A percentile compares a stretch with the other conserved stretches of the same genome.
phyloP scores from a whole-genome alignment of 1,139 yeast species.

The Yueomyces sp. region DNA sequence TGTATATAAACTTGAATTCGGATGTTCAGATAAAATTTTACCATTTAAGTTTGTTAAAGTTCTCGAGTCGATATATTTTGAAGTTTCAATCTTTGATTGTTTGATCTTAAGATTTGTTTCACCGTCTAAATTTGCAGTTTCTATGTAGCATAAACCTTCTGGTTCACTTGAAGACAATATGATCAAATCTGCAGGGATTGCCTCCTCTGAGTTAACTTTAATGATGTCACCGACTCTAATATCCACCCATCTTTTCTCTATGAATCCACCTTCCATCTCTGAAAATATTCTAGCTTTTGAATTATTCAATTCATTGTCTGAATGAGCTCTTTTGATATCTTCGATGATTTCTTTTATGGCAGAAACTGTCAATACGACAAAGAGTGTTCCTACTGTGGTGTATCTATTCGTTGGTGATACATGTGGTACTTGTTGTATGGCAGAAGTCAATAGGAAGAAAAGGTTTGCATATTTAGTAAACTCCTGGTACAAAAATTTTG shows the following conservation, averaged over 20 bases:
- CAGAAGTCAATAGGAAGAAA: conserved; percentile 84
- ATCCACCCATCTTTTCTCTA: conserved; percentile 67
- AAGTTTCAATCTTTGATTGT: conserved; percentile 73
- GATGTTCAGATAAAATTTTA: conserved; percentile 70
- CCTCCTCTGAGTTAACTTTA: conserved; percentile 72
- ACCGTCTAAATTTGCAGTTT: conserved; percentile 95
- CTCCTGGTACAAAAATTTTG: conserved; percentile 91
- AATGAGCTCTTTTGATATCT: conserved; percentile 77
- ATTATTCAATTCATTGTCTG: conserved; percentile 81
- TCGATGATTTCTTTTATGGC: conserved; percentile 87
- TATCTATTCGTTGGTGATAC: conserved; percentile 94
- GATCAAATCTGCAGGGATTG: conserved; percentile 88
- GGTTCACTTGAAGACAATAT: conserved; percentile 89
- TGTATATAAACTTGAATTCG: conserved; percentile 87
- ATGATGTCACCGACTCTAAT: conserved; percentile 88
- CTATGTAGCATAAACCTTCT: conserved; percentile 93
- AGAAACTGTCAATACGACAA: conserved; percentile 75
- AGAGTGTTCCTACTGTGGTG: conserved; percentile 86
- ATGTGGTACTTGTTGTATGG: conserved; percentile 92
- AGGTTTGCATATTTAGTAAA: conserved; percentile 94
- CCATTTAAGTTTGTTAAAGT: conserved; percentile 45
- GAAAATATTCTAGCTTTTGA: conserved; percentile 65
- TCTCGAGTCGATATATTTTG: conserved; percentile 49
- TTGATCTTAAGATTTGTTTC: conserved; percentile 94
- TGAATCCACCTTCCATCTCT: conserved; percentile 46